Evolutionary conservation across 768 basidiomycete genomes (phyloP), one percentile per base, ranked within the genome.

Genomic region (Russula compacta): DNA sequence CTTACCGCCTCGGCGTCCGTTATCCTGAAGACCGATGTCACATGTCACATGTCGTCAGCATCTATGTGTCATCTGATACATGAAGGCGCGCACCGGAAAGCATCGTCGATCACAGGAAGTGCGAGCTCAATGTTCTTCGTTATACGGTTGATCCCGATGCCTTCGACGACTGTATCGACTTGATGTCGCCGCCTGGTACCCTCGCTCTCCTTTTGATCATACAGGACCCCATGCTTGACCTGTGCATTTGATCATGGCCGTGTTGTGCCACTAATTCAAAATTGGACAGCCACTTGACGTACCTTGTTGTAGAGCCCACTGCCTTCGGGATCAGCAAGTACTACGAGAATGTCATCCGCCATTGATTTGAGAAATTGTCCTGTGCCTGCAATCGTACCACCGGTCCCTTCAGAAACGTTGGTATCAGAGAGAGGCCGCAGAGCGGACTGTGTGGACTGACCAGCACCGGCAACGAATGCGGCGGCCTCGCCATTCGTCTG

Each of bases 221-320:
- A 99, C 94, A 99, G 92, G 7, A 98, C 97, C 5, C 92, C 93
- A 65, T 86, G 81, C 74, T 90, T 92, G 56, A 97, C 82, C 87
- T 89, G 52, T 0, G 5, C 19, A 40, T 52, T 24, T 8, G 32
- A 14, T 19, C 43, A 50, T 32, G 17, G 17, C 54, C 46, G 51
- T 17, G 40, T 46, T n/a, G 52, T 29, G n/a, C 8, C 6, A 33
- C 49, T 32, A 46, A 54, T 32, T 50, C 15, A 29, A 44, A 56
- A 38, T 1, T 19, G 14, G 6, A 43, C 43, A 32, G 38, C 29
- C 29, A 10, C 36, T 40, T 24, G 12, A 33, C 38, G 17, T 48
- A 87, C 91, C 79, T 95, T 97, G 74, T 98, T 98, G 73, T 87
- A 97, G 53, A 99, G 74, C 1, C 97, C 97, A 67, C 91, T 94